Conservation (phyloP, 805 yeast genomes). For the Grigorovia jiainica region DNA sequence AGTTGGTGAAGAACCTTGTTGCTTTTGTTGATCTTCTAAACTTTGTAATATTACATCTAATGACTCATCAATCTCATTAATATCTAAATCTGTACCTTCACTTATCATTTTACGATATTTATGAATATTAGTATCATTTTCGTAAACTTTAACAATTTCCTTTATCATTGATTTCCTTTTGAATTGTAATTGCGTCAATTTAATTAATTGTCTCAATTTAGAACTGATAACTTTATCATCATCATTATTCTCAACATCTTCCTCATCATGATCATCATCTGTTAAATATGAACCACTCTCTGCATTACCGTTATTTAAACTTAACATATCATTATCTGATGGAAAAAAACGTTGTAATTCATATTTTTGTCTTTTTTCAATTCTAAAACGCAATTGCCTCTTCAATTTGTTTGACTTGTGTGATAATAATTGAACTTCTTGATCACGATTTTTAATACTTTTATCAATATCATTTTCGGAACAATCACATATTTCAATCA, state of each 20-base stretch:
- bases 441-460: conserved; percentile 15
- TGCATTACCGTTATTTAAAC: neutral
- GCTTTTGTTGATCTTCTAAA: conserved; percentile 5
- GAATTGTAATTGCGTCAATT: conserved; percentile 36
- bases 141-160: conserved; percentile 27
- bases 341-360: conserved; percentile 8
- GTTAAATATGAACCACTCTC: neutral
- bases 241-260: neutral
- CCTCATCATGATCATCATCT: conserved; percentile 6
- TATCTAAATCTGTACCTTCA: conserved; percentile 56
- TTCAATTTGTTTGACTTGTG: conserved; percentile 13
- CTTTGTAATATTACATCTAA: conserved; percentile 46
- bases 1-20: neutral
- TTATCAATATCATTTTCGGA: neutral
- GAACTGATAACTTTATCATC: neutral
- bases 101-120: conserved; percentile 62
- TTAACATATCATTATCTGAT: neutral
- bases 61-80: conserved; percentile 58
- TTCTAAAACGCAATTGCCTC: conserved; percentile 15
- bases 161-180: conserved; percentile 30
- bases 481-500: neutral
- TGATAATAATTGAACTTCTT: conserved; percentile 34
- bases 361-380: conserved; percentile 26
- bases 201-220: conserved; percentile 6
- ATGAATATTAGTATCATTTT: conserved; percentile 45